These are phyloP conservation scores for Tulasnella sp. DNA, from an alignment of 768 basidiomycete genomes.

Conservation along the genomic window DNA sequence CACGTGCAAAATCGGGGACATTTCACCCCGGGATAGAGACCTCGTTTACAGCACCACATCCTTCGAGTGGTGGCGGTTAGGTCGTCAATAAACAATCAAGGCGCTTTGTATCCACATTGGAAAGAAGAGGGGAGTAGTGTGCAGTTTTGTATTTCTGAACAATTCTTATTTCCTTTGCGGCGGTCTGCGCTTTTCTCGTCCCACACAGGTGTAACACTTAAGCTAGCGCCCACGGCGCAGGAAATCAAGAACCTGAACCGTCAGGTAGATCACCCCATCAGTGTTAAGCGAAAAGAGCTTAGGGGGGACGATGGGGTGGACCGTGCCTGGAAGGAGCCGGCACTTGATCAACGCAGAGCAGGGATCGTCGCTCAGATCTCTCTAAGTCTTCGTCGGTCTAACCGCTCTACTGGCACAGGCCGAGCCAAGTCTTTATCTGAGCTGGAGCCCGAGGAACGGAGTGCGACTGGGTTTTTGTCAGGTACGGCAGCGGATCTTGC, in stretches of 20 bases:
- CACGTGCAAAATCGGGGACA: not conserved
- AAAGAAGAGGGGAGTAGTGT: not conserved
- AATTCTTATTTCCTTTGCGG: too few species aligned
- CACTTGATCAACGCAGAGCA: too few species aligned
- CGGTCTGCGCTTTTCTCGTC: too few species aligned
- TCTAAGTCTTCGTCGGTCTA: not conserved
- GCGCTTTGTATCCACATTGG: not conserved
- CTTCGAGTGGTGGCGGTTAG: not conserved
- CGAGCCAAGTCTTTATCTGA: not conserved
- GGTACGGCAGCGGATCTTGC: not conserved
- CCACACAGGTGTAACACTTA: too few species aligned
- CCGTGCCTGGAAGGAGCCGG: too few species aligned
- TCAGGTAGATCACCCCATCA: too few species aligned
- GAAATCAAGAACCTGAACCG: too few species aligned
- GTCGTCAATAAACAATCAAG: not conserved
- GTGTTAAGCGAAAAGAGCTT: too few species aligned
- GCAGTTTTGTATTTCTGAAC: not conserved
- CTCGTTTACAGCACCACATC: not conserved
- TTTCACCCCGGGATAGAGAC: not conserved
- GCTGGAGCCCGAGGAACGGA: not conserved
- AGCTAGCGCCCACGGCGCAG: too few species aligned
- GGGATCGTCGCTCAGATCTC: not conserved
- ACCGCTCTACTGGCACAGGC: not conserved
- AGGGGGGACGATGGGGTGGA: too few species aligned
- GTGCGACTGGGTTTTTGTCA: not conserved